A percentile compares a stretch with the other conserved stretches of the same genome.
These are phyloP conservation scores for Kurtzmaniella quercitrusa DNA, from an alignment of 1,139 yeast genomes.

Conservation along the genomic window DNA sequence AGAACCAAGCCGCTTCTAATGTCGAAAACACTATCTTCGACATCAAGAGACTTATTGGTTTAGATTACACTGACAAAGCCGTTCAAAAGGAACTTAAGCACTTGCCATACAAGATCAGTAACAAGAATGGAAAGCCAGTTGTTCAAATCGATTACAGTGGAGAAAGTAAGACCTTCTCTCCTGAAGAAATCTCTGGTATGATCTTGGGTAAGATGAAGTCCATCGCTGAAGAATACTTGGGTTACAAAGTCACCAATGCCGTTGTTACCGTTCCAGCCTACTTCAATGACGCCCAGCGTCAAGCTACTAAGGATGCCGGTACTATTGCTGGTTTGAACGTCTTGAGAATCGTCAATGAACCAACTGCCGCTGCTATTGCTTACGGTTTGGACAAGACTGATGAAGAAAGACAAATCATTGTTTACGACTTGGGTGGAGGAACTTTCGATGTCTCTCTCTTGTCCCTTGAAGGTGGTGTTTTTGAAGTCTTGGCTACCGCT, in stretches of 20 bases:
- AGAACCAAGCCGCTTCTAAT: constrained; percentile 85
- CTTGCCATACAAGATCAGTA: constrained; percentile 67
- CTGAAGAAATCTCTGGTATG: constrained; percentile 92
- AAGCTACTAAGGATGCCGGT: constrained; percentile 98
- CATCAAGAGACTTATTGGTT: constrained; percentile 83
- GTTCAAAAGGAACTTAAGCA: constrained; percentile 83
- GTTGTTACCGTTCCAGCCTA: constrained; percentile 97
- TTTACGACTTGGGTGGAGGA: constrained; percentile 54
- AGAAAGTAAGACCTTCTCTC: constrained; percentile 69
- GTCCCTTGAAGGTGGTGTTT: constrained; percentile 50
- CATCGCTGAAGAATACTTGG: constrained; percentile 88
- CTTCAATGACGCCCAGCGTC: constrained; percentile 98
- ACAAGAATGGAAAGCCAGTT: constrained; percentile 74
- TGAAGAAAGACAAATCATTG: constrained; percentile 46
- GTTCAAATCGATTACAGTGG: constrained; percentile 68
- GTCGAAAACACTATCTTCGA: constrained; percentile 79
- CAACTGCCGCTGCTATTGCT: constrained; percentile 98
- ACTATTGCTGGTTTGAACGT: constrained; percentile 93
- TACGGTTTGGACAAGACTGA: constrained; percentile 86
- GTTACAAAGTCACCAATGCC: constrained; percentile 86
- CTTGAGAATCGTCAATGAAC: constrained; percentile 93
- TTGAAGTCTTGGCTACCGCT: constrained; percentile 49
- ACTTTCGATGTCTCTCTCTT: constrained; percentile 50
- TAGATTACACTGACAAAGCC: constrained; percentile 66
- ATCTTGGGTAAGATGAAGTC: constrained; percentile 88